Evolutionary conservation across 331 rosid genomes (phyloP).

Genomic region (Spiraea crenata): DNA sequence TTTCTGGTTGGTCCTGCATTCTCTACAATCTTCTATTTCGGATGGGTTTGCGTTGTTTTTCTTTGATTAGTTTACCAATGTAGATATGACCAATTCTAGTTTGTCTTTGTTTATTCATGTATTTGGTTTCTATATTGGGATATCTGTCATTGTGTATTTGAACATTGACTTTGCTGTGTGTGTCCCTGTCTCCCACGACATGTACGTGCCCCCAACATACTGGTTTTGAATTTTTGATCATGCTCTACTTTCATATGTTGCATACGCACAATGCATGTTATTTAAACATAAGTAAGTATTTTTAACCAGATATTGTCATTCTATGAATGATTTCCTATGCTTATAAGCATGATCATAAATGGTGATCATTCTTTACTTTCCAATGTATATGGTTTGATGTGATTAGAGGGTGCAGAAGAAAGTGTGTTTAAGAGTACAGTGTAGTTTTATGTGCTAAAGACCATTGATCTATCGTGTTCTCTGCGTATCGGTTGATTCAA

Average conservation of each 20-base stretch:
- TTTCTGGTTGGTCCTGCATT: constrained; percentile 43
- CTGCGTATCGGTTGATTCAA: neutral
- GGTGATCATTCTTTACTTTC: no score
- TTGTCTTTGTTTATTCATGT: constrained; percentile 4
- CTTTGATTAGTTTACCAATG: neutral
- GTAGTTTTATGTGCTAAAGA: neutral
- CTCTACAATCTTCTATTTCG: constrained; percentile 9
- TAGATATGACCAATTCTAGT: constrained; percentile 11
- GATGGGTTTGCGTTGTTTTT: constrained; percentile 1
- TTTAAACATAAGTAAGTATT: constrained; percentile 1
- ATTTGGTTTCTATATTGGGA: neutral
- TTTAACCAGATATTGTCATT: neutral
- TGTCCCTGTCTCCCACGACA: constrained; percentile 21
- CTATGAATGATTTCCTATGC: neutral
- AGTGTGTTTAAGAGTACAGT: neutral
- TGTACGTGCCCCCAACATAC: constrained; percentile 39
- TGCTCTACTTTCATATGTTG: constrained; percentile 8
- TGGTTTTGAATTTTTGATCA: constrained; percentile 18
- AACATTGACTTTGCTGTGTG: constrained; percentile 26
- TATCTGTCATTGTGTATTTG: constrained; percentile 4
- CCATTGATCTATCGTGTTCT: neutral
- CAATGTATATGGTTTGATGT: neutral
- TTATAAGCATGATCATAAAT: neutral
- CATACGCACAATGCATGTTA: neutral
- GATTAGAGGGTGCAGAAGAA: neutral